Evolutionary conservation across 805 yeast genomes (phyloP).

Genomic region (Limtongia smithiae): DNA sequence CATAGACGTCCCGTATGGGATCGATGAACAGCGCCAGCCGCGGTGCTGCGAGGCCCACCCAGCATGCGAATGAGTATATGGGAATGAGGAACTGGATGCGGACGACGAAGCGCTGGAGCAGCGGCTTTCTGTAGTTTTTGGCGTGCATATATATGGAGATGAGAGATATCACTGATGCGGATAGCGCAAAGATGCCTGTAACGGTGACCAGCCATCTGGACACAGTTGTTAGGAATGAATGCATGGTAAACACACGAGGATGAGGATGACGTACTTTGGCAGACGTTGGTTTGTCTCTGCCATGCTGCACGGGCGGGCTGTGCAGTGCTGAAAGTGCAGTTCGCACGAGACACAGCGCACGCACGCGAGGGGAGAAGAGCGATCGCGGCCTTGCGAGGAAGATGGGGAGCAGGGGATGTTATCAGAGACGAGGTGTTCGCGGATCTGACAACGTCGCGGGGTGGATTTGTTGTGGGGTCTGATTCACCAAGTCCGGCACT

Average conservation of each 20-base stretch:
- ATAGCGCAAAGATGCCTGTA: slow-evolving; percentile 21
- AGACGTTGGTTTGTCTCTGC: slow-evolving; percentile 3
- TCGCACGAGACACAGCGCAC: too few relatives aligned
- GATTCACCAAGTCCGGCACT: too few relatives aligned
- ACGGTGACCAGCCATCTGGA: slow-evolving; percentile 11
- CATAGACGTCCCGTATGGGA: slow-evolving; percentile 84
- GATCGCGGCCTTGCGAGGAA: too few relatives aligned
- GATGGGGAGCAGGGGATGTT: too few relatives aligned
- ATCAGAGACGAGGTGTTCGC: too few relatives aligned
- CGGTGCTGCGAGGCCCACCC: slow-evolving; percentile 41
- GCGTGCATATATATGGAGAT: slow-evolving; percentile 52
- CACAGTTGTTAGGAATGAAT: neutral
- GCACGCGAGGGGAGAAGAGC: too few relatives aligned
- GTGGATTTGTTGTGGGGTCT: too few relatives aligned
- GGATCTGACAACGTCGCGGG: too few relatives aligned
- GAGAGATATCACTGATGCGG: slow-evolving; percentile 17
- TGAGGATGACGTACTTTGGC: slow-evolving; percentile 4
- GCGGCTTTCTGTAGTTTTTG: slow-evolving; percentile 78
- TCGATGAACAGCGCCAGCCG: slow-evolving; percentile 50
- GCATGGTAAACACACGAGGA: neutral
- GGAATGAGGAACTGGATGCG: slow-evolving; percentile 64
- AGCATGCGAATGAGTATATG: slow-evolving; percentile 31
- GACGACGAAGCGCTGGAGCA: slow-evolving; percentile 78
- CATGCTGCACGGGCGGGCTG: neutral
- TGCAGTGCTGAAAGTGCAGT: too few relatives aligned